Evolutionary conservation across 805 yeast genomes (phyloP).

Genomic region (Kodamaea fukazawae): DNA sequence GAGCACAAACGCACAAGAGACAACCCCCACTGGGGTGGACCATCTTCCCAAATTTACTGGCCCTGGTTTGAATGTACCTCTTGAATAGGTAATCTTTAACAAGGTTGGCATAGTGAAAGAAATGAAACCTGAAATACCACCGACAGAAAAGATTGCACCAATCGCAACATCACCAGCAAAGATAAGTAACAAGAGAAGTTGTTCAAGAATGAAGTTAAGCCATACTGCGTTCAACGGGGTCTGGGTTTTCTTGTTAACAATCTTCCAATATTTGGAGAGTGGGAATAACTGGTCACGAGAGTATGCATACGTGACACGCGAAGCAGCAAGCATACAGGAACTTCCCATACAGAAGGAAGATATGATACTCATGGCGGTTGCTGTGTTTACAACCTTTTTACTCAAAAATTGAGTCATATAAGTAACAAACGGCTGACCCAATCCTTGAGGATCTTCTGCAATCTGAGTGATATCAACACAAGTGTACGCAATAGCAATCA

Average conservation of each 20-base stretch:
- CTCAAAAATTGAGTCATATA: slow-evolving; percentile 50
- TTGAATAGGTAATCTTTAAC: slow-evolving; percentile 54
- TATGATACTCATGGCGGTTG: slow-evolving; percentile 39
- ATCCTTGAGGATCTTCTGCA: slow-evolving; percentile 45
- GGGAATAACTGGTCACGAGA: slow-evolving; percentile 71
- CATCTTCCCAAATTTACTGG: slow-evolving; percentile 64
- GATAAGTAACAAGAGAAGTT: slow-evolving; percentile 52
- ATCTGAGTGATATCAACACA: slow-evolving; percentile 48
- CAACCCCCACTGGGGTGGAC: slow-evolving; percentile 46
- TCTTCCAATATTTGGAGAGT: slow-evolving; percentile 46
- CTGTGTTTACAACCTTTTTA: slow-evolving; percentile 38
- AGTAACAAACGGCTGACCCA: slow-evolving; percentile 60
- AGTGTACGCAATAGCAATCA: slow-evolving; percentile 61
- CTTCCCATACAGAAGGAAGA: slow-evolving; percentile 51
- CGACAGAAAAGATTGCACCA: slow-evolving; percentile 69
- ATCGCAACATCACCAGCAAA: slow-evolving; percentile 66
- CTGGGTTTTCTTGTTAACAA: slow-evolving; percentile 48
- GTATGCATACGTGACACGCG: slow-evolving; percentile 65
- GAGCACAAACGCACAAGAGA: slow-evolving; percentile 49
- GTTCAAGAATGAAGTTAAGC: slow-evolving; percentile 54
- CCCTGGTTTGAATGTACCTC: slow-evolving; percentile 54
- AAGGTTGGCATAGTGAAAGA: slow-evolving; percentile 66
- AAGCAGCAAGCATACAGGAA: slow-evolving; percentile 62
- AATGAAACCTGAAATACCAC: slow-evolving; percentile 66
- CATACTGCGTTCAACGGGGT: slow-evolving; percentile 69